Evolutionary conservation across 1,284 basidiomycete species (phyloP), one percentile per base, ranked within the genome.

Genomic region (Apiotrichum laibachii): DNA sequence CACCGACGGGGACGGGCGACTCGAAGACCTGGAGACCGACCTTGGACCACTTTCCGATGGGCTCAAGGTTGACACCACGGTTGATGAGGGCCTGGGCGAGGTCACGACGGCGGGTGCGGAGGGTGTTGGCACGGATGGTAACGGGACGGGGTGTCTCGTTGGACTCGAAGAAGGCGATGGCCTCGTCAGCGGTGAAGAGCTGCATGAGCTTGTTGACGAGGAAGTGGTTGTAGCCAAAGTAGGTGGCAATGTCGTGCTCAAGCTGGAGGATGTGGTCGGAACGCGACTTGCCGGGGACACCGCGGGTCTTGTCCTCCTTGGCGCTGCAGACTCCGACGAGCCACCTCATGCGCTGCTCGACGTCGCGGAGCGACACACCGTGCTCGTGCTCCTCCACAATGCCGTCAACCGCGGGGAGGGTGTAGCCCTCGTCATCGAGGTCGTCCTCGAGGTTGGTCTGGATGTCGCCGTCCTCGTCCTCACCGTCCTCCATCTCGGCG

Each of bases 11-110:
- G 5, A 99, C 94, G 58, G 85, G 86, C 65, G 90, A 93, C 79
- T 99, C 96, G 72, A 99, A 99, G 2, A 99, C 89, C 78, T 99
- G 96, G 35, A 99, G 82, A 10, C 96, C 96, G 62, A 98, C 94
- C 74, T 97, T 98, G 53, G 90, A 91, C 96, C 96, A 99, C 78
- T 96, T 96, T 35, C 96, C 96, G 65, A 99, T 92, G 9, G 96
- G 94, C 77, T 99, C 95, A 61, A 99, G 84, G 70, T 91, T 94
- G 61, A 98, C 96, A 46, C 96, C 94, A 56, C 96, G 87, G 77
- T 96, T 97, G 75, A 99, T 89, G 46, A 99, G 83, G 1, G 87
- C 85, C 78, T 99, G 96, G 0, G 92, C 95, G 55, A 99, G 85
- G 76, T 99, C 96, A 52, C 95, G 85, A 60, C 96, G 84, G 60